Evolutionary conservation across 805 yeast species (phyloP).

Genomic region (Wickerhamiella dianesei): DNA sequence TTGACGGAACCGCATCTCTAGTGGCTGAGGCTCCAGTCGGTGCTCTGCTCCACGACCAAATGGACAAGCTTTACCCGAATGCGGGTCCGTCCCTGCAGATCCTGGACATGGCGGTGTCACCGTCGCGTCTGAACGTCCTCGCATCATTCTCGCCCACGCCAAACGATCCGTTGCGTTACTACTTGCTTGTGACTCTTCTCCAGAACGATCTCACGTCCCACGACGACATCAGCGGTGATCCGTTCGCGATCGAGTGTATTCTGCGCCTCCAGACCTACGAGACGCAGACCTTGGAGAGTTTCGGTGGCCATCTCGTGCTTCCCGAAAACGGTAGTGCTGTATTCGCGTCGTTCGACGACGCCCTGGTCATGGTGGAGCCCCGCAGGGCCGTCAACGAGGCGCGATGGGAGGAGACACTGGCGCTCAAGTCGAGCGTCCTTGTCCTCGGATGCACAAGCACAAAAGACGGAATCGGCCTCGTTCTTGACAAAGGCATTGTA

Average conservation of each 20-base stretch:
- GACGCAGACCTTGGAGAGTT: constrained; percentile 16
- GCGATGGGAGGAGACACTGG: constrained; percentile 71
- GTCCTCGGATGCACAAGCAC: constrained; percentile 43
- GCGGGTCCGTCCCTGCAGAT: constrained; percentile 38
- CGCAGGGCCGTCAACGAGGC: constrained; percentile 5
- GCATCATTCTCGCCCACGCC: constrained; percentile 30
- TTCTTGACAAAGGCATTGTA: constrained; percentile 23
- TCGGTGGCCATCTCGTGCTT: constrained; percentile 33
- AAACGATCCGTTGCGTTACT: constrained; percentile 36
- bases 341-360: constrained; percentile 38
- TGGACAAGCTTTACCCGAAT: constrained; percentile 38
- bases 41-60: constrained; percentile 28
- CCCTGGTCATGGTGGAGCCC: constrained; percentile 54
- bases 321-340: constrained; percentile 16
- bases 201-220: constrained; percentile 12
- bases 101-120: constrained; percentile 46
- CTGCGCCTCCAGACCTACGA: constrained; percentile 45
- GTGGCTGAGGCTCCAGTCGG: constrained; percentile 28
- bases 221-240: not conserved
- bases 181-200: constrained; percentile 38
- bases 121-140: constrained; percentile 36
- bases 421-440: constrained; percentile 38
- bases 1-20: constrained; percentile 31
- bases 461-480: constrained; percentile 45
- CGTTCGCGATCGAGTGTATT: constrained; percentile 43